Conservation (phyloP, 2,329 filamentous ascomycete species). For the Ophiostoma pallidulum region DNA sequence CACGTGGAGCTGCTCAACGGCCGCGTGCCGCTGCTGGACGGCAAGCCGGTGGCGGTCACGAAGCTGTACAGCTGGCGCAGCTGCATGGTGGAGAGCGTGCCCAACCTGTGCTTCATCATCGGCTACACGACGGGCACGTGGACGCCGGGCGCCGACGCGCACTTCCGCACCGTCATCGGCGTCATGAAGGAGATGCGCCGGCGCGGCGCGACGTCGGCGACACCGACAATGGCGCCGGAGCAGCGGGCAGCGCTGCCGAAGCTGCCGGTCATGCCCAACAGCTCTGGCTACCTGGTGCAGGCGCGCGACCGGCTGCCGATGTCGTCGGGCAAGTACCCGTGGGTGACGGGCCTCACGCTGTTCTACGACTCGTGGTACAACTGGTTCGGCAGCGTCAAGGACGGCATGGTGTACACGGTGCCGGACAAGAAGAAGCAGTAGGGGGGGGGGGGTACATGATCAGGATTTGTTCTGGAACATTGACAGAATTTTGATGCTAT, state of each 20-base stretch:
- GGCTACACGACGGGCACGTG: conserved; percentile 54
- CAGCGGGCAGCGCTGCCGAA: conserved; percentile 15
- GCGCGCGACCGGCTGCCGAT: conserved; percentile 21
- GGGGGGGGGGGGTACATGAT: no score
- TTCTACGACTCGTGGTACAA: conserved; percentile 23
- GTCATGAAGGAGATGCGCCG: conserved; percentile 15
- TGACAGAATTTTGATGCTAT: no score
- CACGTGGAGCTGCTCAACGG: conserved; percentile 45
- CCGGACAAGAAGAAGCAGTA: conserved; percentile 10
- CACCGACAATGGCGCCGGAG: conserved; percentile 17
- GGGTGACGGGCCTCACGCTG: conserved; percentile 21
- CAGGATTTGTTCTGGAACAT: no score
- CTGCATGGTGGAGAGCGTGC: conserved; percentile 52
- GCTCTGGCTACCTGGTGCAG: conserved; percentile 20
- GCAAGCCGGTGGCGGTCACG: conserved; percentile 30
- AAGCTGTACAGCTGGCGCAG: conserved; percentile 48
- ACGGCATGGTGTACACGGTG: conserved; percentile 14
- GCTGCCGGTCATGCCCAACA: conserved; percentile 17
- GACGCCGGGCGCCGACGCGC: conserved; percentile 49
- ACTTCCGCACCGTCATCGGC: conserved; percentile 14
- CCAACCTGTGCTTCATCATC: conserved; percentile 48
- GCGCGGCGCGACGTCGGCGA: conserved; percentile 16
- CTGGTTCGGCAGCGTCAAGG: conserved; percentile 8
- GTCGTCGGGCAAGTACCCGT: conserved; percentile 20
- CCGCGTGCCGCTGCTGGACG: conserved; percentile 42